Percentiles rank a stretch among this genome's conserved stretches.
Conservation (phyloP, 2,329 filamentous ascomycete species). For the Hypoxylon sp. region DNA sequence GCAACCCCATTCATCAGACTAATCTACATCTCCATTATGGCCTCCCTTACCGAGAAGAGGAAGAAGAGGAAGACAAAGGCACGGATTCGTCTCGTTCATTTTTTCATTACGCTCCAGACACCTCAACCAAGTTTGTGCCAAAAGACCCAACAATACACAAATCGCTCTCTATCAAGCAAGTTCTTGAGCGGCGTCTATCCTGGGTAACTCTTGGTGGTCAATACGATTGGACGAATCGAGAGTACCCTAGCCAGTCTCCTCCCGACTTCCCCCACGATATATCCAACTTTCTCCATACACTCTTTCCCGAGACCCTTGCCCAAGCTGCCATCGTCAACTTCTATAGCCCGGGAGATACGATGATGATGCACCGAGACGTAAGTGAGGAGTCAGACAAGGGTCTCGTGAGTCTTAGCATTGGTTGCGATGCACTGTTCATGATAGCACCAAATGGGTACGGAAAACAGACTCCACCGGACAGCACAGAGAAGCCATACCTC, state of each 20-base stretch:
- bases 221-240: constrained; percentile 92
- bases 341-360: constrained; percentile 88
- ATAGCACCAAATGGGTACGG: constrained; percentile 69
- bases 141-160: constrained; percentile 79
- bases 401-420: constrained; percentile 85
- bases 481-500: constrained; percentile 57
- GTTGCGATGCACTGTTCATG: constrained; percentile 90
- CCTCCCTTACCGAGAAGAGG: constrained; percentile 63
- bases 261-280: constrained; percentile 81
- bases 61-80: constrained; percentile 25
- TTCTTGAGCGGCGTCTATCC: constrained; percentile 82
- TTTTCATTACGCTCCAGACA: constrained; percentile 60
- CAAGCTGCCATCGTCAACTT: constrained; percentile 95
- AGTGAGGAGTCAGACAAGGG: constrained; percentile 83
- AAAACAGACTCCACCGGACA: constrained; percentile 34
- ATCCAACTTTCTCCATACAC: constrained; percentile 67
- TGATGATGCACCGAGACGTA: constrained; percentile 93
- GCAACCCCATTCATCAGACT: constrained; percentile 77
- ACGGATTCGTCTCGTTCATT: constrained; percentile 54
- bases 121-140: constrained; percentile 67
- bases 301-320: constrained; percentile 81
- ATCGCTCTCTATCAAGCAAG: constrained; percentile 71
- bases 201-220: constrained; percentile 96
- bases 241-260: constrained; percentile 74
- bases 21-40: constrained; percentile 89